Conservation (phyloP, 2,329 filamentous ascomycete species). For the Elsinoe perseae region DNA sequence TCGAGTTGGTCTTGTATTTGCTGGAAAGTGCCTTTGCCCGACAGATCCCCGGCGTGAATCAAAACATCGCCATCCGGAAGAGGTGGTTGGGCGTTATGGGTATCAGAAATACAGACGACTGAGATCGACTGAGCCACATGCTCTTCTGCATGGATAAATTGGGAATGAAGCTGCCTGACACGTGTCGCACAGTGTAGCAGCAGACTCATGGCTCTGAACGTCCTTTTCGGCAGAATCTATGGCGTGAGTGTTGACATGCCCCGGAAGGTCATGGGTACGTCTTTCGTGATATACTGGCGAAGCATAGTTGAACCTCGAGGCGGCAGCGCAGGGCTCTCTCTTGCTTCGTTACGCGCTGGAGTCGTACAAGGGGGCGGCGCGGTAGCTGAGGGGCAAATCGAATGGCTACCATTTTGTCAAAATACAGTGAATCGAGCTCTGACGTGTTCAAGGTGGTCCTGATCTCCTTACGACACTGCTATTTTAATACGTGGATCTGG, state of each 20-base stretch:
- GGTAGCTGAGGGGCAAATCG: not conserved
- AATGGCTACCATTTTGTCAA: not conserved
- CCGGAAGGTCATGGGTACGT: too few species aligned
- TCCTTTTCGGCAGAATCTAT: too few species aligned
- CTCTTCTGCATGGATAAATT: not conserved
- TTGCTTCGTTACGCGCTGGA: too few species aligned
- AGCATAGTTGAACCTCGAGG: too few species aligned
- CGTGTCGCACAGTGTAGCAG: not conserved
- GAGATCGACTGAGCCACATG: slow-evolving; percentile 41
- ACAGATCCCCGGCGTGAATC: slow-evolving; percentile 78
- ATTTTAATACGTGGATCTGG: too few species aligned
- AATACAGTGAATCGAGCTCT: not conserved
- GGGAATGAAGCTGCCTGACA: not conserved
- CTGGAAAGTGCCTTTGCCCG: slow-evolving; percentile 59
- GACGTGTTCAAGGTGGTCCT: too few species aligned
- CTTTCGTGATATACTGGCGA: too few species aligned
- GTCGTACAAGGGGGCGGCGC: not conserved
- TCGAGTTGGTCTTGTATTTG: slow-evolving; percentile 78
- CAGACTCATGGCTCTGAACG: not conserved
- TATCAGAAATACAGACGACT: slow-evolving; percentile 68
- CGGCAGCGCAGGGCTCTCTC: too few species aligned
- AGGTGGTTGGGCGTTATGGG: slow-evolving; percentile 51
- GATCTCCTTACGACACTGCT: too few species aligned
- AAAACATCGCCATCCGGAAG: slow-evolving; percentile 70
- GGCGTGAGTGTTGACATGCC: too few species aligned